Conservation (phyloP, 352 stramenopile genomes). For the Phytophthora gonapodyides region DNA sequence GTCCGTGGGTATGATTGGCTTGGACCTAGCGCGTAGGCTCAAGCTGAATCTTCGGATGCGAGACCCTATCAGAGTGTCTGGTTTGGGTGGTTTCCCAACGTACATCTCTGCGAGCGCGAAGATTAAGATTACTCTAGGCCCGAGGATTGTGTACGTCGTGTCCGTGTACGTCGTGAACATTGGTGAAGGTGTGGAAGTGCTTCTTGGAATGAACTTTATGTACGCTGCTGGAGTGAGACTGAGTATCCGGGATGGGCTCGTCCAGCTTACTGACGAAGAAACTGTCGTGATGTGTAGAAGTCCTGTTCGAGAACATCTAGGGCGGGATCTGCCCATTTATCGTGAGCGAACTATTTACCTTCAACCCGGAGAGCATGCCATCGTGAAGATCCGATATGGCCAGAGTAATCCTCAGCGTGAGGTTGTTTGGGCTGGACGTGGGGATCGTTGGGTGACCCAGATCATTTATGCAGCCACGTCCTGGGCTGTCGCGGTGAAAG, state of each 20-base stretch:
- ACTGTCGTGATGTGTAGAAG: too few species aligned
- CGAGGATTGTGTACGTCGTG: conserved; percentile 9
- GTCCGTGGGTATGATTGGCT: neutral
- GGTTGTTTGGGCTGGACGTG: neutral
- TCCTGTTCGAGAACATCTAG: conserved; percentile 2
- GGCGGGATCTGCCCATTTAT: conserved; percentile 21
- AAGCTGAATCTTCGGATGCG: neutral
- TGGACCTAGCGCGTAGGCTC: neutral
- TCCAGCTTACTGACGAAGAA: too few species aligned
- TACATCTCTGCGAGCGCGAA: conserved; percentile 8
- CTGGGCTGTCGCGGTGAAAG: neutral
- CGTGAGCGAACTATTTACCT: neutral
- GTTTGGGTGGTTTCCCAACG: conserved; percentile 19
- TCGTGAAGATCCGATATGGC: neutral
- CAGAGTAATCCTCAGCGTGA: neutral
- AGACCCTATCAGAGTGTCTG: neutral
- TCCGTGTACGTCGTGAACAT: conserved; percentile 31
- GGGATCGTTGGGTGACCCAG: neutral
- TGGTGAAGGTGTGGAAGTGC: conserved; percentile 14
- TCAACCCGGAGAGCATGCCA: neutral
- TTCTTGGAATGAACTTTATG: too few species aligned
- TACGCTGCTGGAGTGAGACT: too few species aligned
- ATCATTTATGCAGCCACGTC: neutral
- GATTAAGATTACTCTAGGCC: conserved; percentile 33
- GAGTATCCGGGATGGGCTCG: too few species aligned